Evolutionary conservation across 225 moss, liverwort and hornwort genomes (phyloP), one percentile per base, ranked within the genome.

Genomic region (Takakia lepidozioides): DNA sequence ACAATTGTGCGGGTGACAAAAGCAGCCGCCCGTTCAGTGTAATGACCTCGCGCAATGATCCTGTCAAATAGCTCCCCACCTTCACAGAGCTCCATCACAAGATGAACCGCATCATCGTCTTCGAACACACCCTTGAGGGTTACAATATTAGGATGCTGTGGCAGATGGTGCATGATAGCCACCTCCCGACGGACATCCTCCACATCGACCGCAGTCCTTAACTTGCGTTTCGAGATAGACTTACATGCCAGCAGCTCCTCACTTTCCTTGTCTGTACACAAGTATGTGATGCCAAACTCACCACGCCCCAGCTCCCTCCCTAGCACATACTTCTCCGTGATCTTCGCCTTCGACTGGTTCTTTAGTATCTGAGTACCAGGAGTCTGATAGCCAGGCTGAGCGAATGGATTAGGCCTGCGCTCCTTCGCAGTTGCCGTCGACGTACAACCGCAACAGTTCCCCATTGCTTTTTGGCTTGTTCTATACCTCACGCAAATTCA

Each of bases 31-130:
- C 43, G 60, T 52, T 70, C 75, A 3, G 39, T 70, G 43, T 65
- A 75, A 24, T 70, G 72, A 4, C 66, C 66, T 27, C 72, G 52
- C 2, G 59, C 60, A 3, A 65, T 48, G 29, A 70, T 66, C 16
- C 75, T 64, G 52, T 65, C 64, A 25, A 75, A 75, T 14, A 75
- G 64, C 46, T 75, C 70, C 2, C 75, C 75, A 1, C 75, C 70
- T n/a, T 65, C 51, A 29, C 75, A 75, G 6, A 75, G 70, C 57
- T 75, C 75, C 75, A 75, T 75, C 19, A 75, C 70, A 21, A 75
- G 25, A 45, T 75, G 70, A 10, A 75, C 65, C 13, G 60, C 51
- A 0, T 46, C 23, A 13, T 60, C 46, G 46, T 75, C 75, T 22
- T 69, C 70, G 32, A 70, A 61, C 9, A 65, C 59, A 7, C 64